Conservation (phyloP, 345 rosid genomes). For the Gossypium mustelinum region DNA sequence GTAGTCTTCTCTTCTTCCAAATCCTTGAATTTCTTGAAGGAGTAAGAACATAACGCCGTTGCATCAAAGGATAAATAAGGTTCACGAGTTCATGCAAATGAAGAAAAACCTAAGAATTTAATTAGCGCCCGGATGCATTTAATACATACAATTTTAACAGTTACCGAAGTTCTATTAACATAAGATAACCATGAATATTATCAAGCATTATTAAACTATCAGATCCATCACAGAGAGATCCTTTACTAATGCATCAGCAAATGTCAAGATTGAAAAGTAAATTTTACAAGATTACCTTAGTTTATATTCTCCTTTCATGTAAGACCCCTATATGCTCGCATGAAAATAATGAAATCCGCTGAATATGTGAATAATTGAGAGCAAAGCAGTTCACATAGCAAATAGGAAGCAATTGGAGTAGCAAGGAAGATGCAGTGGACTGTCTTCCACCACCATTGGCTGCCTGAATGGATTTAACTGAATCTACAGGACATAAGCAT, state of each 20-base stretch:
- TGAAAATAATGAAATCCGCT: neutral
- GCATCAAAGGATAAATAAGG: neutral
- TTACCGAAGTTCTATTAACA: neutral
- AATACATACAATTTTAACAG: neutral
- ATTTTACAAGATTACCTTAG: neutral
- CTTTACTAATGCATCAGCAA: neutral
- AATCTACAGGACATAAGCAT: conserved; percentile 44
- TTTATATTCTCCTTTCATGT: neutral
- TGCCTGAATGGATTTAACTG: conserved; percentile 90
- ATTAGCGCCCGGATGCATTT: neutral
- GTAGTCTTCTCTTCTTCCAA: neutral
- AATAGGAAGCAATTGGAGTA: conserved; percentile 88
- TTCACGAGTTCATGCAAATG: neutral
- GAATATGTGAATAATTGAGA: conserved; percentile 2
- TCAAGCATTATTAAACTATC: neutral
- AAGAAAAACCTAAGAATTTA: neutral
- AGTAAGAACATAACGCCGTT: no score
- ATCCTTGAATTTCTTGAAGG: neutral
- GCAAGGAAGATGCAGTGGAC: conserved; percentile 70
- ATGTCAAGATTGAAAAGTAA: neutral
- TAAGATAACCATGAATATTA: neutral
- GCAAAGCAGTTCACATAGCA: conserved; percentile 35
- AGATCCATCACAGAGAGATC: neutral
- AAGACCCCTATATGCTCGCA: neutral
- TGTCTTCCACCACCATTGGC: conserved; percentile 80